These are phyloP conservation scores for Gaeumannomyces sp. DNA, from an alignment of 2,329 filamentous ascomycete species.

Conservation along the genomic window DNA sequence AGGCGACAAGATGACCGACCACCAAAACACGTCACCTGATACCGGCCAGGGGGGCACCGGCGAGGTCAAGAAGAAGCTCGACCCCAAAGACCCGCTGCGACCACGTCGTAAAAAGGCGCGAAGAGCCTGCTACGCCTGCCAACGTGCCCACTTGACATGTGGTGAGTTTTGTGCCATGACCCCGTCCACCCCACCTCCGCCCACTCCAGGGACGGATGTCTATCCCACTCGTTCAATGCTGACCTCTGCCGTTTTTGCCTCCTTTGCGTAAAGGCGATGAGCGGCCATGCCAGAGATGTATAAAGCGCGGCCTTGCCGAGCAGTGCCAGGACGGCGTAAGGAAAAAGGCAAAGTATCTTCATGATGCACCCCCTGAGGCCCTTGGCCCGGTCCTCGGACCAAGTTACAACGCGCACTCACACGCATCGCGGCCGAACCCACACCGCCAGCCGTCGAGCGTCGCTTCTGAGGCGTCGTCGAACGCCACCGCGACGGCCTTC, in stretches of 20 bases:
- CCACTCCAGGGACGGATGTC: not conserved
- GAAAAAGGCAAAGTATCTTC: conserved; percentile 98
- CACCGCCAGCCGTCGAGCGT: conserved; percentile 41
- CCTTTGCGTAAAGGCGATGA: conserved; percentile 70
- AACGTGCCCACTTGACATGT: conserved; percentile 94
- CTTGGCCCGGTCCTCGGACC: conserved; percentile 78
- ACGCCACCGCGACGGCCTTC: conserved; percentile 36
- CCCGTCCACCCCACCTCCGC: conserved; percentile 13
- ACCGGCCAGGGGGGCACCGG: conserved; percentile 25
- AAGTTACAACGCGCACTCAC: conserved; percentile 55
- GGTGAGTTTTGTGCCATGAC: conserved; percentile 51
- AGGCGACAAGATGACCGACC: conserved; percentile 48
- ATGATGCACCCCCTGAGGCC: conserved; percentile 87
- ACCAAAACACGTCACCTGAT: conserved; percentile 34
- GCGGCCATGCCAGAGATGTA: conserved; percentile 85
- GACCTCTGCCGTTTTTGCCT: not conserved
- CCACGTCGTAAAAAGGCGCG: conserved; percentile 93
- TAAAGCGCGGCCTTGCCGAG: conserved; percentile 87
- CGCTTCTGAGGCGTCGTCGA: conserved; percentile 38
- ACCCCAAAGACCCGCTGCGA: conserved; percentile 83
- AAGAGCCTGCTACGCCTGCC: conserved; percentile 92
- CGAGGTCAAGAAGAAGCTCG: conserved; percentile 60
- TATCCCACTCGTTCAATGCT: too few species aligned
- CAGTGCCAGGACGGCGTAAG: conserved; percentile 92
- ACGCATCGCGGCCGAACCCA: conserved; percentile 36